A percentile compares a stretch with the other conserved stretches of the same genome.
Evolutionary conservation across 2,329 filamentous ascomycete genomes (phyloP).

Genomic region (Colletotrichum magnum): DNA sequence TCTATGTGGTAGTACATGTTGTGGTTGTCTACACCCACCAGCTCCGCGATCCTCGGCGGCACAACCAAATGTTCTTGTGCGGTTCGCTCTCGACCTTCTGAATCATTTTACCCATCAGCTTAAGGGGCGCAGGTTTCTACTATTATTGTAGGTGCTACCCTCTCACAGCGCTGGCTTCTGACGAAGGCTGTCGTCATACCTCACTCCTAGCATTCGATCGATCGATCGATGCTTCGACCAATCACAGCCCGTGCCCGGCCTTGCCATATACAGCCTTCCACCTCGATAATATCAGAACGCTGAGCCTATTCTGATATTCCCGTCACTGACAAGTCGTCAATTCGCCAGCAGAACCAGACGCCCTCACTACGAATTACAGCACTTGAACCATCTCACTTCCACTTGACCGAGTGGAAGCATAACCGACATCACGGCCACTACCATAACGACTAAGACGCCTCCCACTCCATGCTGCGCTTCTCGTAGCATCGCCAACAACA

Average conservation of each 20-base stretch:
- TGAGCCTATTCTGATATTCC: neutral
- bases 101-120: neutral
- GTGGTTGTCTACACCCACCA: too few species aligned
- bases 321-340: neutral
- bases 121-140: slow-evolving; percentile 2
- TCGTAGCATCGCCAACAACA: neutral
- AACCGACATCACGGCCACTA: slow-evolving; percentile 16
- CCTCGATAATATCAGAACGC: slow-evolving; percentile 16
- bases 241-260: slow-evolving; percentile 41
- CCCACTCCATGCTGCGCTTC: slow-evolving; percentile 1
- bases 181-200: slow-evolving; percentile 35
- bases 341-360: neutral
- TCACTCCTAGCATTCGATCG: slow-evolving; percentile 45
- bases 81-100: neutral
- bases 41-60: too few species aligned
- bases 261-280: slow-evolving; percentile 21
- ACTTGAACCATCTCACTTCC: neutral
- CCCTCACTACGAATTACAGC: neutral
- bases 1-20: too few species aligned
- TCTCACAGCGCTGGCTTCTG: slow-evolving; percentile 15
- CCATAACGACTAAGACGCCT: neutral
- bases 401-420: neutral
- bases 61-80: neutral
- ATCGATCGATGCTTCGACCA: slow-evolving; percentile 50
- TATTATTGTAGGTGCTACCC: slow-evolving; percentile 23